Conservation (phyloP, 1,284 basidiomycete species). For the Cerrena zonata region DNA sequence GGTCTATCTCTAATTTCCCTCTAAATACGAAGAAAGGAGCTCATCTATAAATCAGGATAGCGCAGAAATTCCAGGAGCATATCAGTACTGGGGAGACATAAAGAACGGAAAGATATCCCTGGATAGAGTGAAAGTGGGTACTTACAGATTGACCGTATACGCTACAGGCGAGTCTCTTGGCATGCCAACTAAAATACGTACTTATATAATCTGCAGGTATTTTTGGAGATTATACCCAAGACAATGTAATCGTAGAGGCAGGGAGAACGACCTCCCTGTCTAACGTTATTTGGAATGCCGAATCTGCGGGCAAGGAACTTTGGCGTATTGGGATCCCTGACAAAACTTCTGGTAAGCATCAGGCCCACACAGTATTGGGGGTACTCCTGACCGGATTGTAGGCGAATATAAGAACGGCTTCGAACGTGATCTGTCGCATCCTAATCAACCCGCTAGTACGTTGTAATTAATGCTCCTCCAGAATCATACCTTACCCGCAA, state of each 20-base stretch:
- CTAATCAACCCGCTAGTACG: constrained; percentile 19
- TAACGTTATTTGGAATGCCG: constrained; percentile 8
- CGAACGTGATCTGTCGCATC: constrained; percentile 20
- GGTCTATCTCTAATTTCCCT: constrained; percentile 9
- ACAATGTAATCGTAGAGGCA: constrained; percentile 19
- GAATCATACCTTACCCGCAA: background rate
- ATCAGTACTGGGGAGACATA: constrained; percentile 25
- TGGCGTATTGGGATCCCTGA: constrained; percentile 27
- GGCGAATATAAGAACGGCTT: constrained; percentile 19
- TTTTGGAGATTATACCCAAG: constrained; percentile 25
- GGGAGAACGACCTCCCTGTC: constrained; percentile 14
- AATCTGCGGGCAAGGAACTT: constrained; percentile 18
- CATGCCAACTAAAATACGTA: background rate
- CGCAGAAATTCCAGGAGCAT: constrained; percentile 19
- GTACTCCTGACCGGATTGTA: background rate
- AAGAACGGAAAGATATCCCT: constrained; percentile 18
- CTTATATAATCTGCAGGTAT: constrained; percentile 15
- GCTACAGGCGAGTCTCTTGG: constrained; percentile 17
- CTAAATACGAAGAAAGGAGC: background rate
- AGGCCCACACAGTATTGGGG: background rate
- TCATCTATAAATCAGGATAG: constrained; percentile 13
- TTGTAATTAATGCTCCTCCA: background rate
- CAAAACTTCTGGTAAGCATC: constrained; percentile 11
- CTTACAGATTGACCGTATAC: constrained; percentile 24
- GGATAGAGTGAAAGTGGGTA: constrained; percentile 23